Evolutionary conservation across 108 stramenopile species (phyloP).

Genomic region (Cyclostephanos invisitatus): DNA sequence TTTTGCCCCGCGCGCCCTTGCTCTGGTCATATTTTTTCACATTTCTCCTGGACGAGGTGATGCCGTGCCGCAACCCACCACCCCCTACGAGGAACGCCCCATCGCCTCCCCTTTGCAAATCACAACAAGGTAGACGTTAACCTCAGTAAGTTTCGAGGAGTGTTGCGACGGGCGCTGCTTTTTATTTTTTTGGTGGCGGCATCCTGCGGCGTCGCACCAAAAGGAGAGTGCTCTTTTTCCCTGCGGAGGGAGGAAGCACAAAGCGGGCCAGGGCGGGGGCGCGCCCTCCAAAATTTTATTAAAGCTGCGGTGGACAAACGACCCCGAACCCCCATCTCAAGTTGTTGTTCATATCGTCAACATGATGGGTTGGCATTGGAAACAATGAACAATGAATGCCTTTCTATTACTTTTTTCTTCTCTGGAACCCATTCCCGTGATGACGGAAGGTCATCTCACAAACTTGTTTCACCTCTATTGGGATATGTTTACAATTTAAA

Average conservation of each 20-base stretch:
- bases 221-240: not conserved
- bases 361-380: no score
- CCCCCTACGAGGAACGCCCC: not conserved
- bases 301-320: not conserved
- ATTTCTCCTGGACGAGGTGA: no score
- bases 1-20: no score
- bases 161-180: conserved; percentile 13
- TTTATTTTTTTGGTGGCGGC: conserved; percentile 15
- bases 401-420: not conserved
- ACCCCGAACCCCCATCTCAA: not conserved
- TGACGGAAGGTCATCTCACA: not conserved
- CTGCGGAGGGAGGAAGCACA: not conserved
- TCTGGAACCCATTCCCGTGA: not conserved
- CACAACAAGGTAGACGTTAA: not conserved
- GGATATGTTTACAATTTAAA: no score
- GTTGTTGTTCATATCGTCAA: no score
- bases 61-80: not conserved
- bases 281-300: not conserved
- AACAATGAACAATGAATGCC: no score
- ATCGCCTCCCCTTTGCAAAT: not conserved
- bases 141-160: conserved; percentile 1
- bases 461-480: not conserved
- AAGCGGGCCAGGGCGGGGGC: not conserved
- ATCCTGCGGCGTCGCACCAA: not conserved
- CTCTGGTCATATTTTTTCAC: no score